These are phyloP conservation scores for Helicostylum pulchrum DNA, from an alignment of 192 early-diverging fungal species.

Conservation along the genomic window DNA sequence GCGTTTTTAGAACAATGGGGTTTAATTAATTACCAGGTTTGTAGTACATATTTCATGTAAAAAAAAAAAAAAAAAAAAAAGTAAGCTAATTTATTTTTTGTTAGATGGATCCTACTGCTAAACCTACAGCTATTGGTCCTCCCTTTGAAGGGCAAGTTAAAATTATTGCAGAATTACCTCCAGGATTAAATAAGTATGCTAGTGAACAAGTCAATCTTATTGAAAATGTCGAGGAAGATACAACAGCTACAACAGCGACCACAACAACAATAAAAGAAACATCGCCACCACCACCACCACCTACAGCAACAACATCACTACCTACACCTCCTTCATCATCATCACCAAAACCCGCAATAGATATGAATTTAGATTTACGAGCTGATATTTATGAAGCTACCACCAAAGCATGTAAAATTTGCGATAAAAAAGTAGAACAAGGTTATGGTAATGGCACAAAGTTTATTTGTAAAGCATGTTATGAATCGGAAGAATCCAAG, in stretches of 20 bases:
- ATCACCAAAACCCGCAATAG: background rate
- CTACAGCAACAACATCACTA: background rate
- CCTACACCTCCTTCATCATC: background rate
- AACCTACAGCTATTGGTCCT: constrained; percentile 83
- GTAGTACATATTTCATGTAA: constrained; percentile 95
- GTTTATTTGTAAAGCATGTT: constrained; percentile 1
- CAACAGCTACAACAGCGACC: background rate
- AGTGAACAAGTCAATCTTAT: constrained; percentile 4
- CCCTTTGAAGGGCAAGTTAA: constrained; percentile 92
- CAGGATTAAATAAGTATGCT: constrained; percentile 41
- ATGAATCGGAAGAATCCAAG: background rate
- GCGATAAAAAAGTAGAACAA: background rate
- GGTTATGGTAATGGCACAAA: background rate
- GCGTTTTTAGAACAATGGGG: constrained; percentile 99
- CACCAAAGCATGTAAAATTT: background rate
- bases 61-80: background rate
- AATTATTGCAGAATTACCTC: constrained; percentile 84
- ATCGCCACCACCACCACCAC: background rate
- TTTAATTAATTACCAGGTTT: constrained; percentile 98
- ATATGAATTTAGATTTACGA: constrained; percentile 22
- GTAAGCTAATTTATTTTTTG: background rate
- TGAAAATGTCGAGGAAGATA: background rate
- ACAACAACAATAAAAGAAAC: background rate
- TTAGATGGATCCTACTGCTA: constrained; percentile 87
- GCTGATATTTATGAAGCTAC: constrained; percentile 5